Base-by-base conservation (phyloP, 2,329 filamentous ascomycete genomes). In the Talaromyces atroroseus region DNA sequence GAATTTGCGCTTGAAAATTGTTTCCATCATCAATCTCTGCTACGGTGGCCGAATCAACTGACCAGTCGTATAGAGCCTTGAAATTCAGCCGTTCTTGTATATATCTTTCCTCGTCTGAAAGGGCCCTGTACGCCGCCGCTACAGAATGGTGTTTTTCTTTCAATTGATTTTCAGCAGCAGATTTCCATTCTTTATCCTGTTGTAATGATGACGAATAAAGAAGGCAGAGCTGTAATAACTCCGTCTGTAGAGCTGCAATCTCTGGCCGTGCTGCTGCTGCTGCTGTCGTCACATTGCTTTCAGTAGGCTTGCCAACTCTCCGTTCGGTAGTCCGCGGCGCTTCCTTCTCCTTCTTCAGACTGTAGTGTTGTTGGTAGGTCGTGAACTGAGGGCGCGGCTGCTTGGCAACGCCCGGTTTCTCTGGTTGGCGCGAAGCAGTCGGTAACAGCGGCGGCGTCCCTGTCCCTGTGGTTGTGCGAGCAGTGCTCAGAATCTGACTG, bases 161-260 rank as follows among this genome's bases (percentile, higher is more conserved):
- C 54, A 74, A 57, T 24, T 64, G 59, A 20, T 58, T 57, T 54
- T 73, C 68, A 0, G 66, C 66, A 21, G 60, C 63, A 2, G 56
- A 45, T 56, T 69, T 65, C 71, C 69, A 72, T 45, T 70, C 64
- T 2, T 61, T 56, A 18, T 68, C 62, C 20, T 62, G 61, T 42
- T 66, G 66, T 20, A 68, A 52, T 7, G 62, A 65, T 5, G 65
- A 64, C 7, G 67, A 65, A 60, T 75, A 69, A 6, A 76, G 63
- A 5, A 76, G 65, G 52, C 67, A 70, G 16, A 78, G 59, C 54
- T 78, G 75, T 23, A 78, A 64, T 12, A 78, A 63, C 57, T 78
- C 75, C 0, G 71, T 74, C 56, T 74, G 71, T 32, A 76, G 51
- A 12, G 68, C 66, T 14, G 67, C 61, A 52, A 72, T 63, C 29